Conservation (phyloP, 2,329 filamentous ascomycete species). For the Shiraia sp. region DNA sequence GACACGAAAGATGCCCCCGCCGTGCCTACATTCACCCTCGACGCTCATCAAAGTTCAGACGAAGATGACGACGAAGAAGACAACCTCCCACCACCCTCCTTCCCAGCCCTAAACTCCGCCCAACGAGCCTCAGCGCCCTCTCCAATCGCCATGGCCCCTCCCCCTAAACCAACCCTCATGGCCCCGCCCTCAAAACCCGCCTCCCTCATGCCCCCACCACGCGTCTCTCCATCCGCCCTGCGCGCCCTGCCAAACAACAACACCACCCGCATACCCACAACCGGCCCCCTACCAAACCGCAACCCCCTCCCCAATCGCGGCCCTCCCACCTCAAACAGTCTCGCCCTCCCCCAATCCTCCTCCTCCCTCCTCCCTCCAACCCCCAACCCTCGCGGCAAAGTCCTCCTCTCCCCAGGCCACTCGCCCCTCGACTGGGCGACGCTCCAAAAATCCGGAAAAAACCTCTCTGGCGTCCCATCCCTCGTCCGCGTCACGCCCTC, state of each 20-base stretch:
- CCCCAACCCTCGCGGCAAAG: slow-evolving; percentile 61
- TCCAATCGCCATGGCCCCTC: slow-evolving; percentile 21
- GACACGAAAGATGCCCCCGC: slow-evolving; percentile 17
- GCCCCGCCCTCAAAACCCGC: slow-evolving; percentile 40
- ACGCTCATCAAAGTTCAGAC: slow-evolving; percentile 37
- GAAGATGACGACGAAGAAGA: slow-evolving; percentile 35
- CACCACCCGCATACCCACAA: slow-evolving; percentile 47
- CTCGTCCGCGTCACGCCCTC: slow-evolving; percentile 77
- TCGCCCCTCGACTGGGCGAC: slow-evolving; percentile 96
- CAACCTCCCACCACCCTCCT: slow-evolving; percentile 46
- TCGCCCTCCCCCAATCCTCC: slow-evolving; percentile 37
- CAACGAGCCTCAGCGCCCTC: slow-evolving; percentile 45
- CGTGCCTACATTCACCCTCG: slow-evolving; percentile 44
- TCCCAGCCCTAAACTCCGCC: slow-evolving; percentile 53
- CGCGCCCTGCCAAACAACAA: slow-evolving; percentile 36
- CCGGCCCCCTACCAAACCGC: slow-evolving; percentile 55
- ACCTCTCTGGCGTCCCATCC: slow-evolving; percentile 55
- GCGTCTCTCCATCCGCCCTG: slow-evolving; percentile 42
- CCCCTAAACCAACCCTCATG: slow-evolving; percentile 30
- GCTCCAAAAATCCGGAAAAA: slow-evolving; percentile 70
- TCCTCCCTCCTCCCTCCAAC: slow-evolving; percentile 39
- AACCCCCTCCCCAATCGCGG: slow-evolving; percentile 48
- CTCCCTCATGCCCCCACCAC: slow-evolving; percentile 43
- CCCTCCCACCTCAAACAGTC: slow-evolving; percentile 45
- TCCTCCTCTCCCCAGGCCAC: slow-evolving; percentile 84